Base-by-base conservation (phyloP, 495 filamentous ascomycete species). In the Hapsidospora chrysogenum region DNA sequence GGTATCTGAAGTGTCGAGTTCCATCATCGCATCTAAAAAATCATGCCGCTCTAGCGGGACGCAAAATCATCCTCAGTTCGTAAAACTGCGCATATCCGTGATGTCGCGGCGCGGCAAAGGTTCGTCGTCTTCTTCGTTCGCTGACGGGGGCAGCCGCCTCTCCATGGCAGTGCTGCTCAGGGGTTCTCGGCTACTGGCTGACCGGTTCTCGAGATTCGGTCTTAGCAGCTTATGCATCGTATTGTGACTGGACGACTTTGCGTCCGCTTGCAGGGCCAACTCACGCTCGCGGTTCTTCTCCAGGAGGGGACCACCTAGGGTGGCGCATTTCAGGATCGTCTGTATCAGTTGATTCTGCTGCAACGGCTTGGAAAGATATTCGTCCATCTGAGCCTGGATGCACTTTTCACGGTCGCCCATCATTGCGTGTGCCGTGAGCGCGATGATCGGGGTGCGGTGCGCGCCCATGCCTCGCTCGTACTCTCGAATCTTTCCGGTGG, bases 281-380 rank as follows among this genome's bases (percentile, higher is more conserved):
- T 67, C 63, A 8, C 59, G 52, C 40, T 64, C 60, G 11, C 61
- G 53, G 47, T 62, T 67, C 57, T 66, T 64, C 43, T 93, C 85
- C 38, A 93, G 60, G 21, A 96, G 68, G 29, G 80, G 81, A 9
- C 85, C 85, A 41, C 89, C 87, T 18, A 96, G 74, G 3, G 87
- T 95, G 9, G 81, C 82, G 48, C 82, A 87, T 54, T 96, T 94
- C 43, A 99, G 65, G 37, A 99, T 99, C 4, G 89, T 95, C 54
- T 99, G 92, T 55, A 96, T 95, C 59, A 99, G 77, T 51, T 92
- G 84, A 53, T 93, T 95, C 52, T 94, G 87, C 56, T 95, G 92
- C 38, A 99, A 68, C 25, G 92, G 92, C 55, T 99, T 99, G 27
- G 87, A 94, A 39, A 99, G 65, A 50, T 99, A 99, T 52, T 99